These are phyloP conservation scores for Singerocomus rubriflavus DNA, from an alignment of 1,284 basidiomycete genomes.

Conservation along the genomic window DNA sequence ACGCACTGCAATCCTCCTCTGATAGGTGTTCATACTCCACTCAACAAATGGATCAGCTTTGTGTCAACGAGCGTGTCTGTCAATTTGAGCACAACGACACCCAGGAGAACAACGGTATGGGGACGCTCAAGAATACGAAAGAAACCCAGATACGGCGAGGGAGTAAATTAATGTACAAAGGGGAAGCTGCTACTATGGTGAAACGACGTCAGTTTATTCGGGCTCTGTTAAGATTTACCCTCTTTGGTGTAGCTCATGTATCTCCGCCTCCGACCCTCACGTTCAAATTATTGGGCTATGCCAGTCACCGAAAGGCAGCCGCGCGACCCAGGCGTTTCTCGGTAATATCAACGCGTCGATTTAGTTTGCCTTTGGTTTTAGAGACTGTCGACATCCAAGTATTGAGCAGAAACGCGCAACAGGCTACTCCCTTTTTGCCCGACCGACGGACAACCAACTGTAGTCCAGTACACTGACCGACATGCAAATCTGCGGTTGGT, in stretches of 20 bases:
- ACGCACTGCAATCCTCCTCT: no score
- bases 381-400: background rate
- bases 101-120: no score
- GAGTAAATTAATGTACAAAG: no score
- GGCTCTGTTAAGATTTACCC: no score
- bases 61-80: no score
- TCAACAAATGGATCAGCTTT: no score
- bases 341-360: background rate
- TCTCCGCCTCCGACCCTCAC: slow-evolving; percentile 6
- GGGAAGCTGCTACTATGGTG: no score
- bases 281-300: background rate
- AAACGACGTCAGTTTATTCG: no score
- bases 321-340: slow-evolving; percentile 10
- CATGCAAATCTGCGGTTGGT: slow-evolving; percentile 5
- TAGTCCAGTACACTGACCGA: background rate
- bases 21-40: no score
- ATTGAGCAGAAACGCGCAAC: background rate
- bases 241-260: background rate
- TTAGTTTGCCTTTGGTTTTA: background rate
- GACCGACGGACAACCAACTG: background rate
- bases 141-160: no score
- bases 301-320: slow-evolving; percentile 4
- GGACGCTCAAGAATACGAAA: no score
- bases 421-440: background rate
- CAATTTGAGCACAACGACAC: no score